Evolutionary conservation across 305 asterid genomes (phyloP).

Genomic region (Ajuga reptans): DNA sequence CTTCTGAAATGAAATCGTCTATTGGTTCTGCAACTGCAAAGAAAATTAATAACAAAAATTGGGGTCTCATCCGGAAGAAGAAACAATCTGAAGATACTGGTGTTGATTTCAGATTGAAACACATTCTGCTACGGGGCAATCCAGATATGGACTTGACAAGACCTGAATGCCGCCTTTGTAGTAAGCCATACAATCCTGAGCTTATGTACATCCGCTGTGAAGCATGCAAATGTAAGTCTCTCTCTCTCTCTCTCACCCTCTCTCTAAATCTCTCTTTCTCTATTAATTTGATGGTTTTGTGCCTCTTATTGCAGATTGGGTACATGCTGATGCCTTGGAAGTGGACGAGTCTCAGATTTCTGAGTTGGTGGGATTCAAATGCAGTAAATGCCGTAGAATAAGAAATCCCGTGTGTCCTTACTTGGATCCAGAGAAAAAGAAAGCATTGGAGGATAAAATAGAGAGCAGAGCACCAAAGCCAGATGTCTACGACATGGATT

Average conservation of each 20-base stretch:
- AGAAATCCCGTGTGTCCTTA: conserved; percentile 76
- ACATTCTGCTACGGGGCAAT: conserved; percentile 58
- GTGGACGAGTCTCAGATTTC: conserved; percentile 61
- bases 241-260: neutral
- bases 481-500: conserved; percentile 30
- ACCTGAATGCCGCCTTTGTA: conserved; percentile 65
- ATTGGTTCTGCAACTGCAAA: conserved; percentile 33
- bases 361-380: conserved; percentile 66
- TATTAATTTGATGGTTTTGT: conserved; percentile 23
- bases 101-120: conserved; percentile 48
- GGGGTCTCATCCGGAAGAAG: conserved; percentile 87
- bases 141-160: conserved; percentile 25
- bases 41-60: conserved; percentile 41
- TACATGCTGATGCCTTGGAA: conserved; percentile 85
- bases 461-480: conserved; percentile 33
- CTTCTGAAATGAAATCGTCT: conserved; percentile 37
- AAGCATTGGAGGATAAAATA: conserved; percentile 36
- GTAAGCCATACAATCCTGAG: conserved; percentile 48
- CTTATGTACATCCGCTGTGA: conserved; percentile 75
- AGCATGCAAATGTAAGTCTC: conserved; percentile 57
- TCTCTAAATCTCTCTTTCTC: neutral
- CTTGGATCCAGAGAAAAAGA: conserved; percentile 35
- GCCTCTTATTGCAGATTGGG: conserved; percentile 60
- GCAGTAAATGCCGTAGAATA: conserved; percentile 85
- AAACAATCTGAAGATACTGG: conserved; percentile 41